Conservation (phyloP, 768 basidiomycete species). For the Tulasnella sp. region DNA sequence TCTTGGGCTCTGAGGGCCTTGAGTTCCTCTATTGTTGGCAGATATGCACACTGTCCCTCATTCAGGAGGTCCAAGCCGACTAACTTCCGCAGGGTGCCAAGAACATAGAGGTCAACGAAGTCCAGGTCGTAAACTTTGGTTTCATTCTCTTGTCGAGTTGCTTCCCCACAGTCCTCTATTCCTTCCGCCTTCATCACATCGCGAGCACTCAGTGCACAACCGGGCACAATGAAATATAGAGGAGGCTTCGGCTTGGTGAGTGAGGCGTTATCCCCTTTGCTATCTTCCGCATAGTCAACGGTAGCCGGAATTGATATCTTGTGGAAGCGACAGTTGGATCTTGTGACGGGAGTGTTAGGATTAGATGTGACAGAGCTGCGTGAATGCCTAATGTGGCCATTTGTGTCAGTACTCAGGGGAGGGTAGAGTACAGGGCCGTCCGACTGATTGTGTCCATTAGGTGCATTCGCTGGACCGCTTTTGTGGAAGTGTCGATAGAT, state of each 20-base stretch:
- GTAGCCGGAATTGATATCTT: constrained; percentile 13
- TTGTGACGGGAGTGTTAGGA: constrained; percentile 11
- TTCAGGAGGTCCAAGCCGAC: constrained; percentile 14
- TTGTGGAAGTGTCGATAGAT: no score
- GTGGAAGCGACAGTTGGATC: constrained; percentile 16
- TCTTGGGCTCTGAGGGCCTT: no score
- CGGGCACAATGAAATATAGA: constrained; percentile 17
- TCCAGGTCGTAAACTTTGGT: constrained; percentile 15
- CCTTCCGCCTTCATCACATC: constrained; percentile 16
- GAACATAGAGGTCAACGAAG: constrained; percentile 12
- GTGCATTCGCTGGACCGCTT: no score
- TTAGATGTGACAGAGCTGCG: no score
- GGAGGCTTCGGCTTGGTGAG: neutral
- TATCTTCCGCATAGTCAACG: constrained; percentile 1
- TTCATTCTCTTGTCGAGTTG: constrained; percentile 15
- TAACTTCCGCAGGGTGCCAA: constrained; percentile 7
- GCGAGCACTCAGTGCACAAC: constrained; percentile 12
- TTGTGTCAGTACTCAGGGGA: no score
- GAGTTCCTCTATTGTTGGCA: constrained; percentile 7
- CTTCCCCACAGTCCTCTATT: constrained; percentile 18
- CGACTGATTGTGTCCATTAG: no score
- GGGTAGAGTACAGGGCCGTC: no score
- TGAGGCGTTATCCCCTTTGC: neutral
- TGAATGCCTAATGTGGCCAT: no score
- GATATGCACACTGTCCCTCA: constrained; percentile 15